phyloP scores from a whole-genome alignment of 2,329 filamentous ascomycete genomes.

The Monosporascus ibericus region DNA sequence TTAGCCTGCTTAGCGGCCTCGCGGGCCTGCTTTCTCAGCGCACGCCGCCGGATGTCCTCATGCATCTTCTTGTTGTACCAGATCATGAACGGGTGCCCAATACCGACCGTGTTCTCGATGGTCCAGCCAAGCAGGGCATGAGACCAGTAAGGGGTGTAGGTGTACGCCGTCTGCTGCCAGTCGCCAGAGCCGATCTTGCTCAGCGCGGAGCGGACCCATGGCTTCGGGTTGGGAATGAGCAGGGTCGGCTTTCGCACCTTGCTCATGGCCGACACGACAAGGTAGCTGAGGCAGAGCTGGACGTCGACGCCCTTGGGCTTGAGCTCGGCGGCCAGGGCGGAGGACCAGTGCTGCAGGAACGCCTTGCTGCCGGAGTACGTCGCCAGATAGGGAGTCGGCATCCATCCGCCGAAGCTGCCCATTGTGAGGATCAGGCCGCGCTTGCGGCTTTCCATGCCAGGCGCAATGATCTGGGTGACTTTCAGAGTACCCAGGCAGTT shows the following conservation, averaged over 20 bases:
- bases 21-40: conserved; percentile 57
- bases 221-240: conserved; percentile 73
- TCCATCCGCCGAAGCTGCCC: conserved; percentile 91
- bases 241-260: conserved; percentile 79
- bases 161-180: conserved; percentile 73
- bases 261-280: conserved; percentile 94
- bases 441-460: conserved; percentile 77
- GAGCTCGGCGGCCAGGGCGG: conserved; percentile 76
- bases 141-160: conserved; percentile 88
- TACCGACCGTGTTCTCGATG: conserved; percentile 54
- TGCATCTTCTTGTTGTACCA: conserved; percentile 64
- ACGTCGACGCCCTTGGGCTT: conserved; percentile 76
- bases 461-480: conserved; percentile 78
- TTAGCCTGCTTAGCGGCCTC: conserved; percentile 70
- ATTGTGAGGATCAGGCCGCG: conserved; percentile 90
- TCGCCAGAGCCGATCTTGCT: conserved; percentile 76
- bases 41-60: conserved; percentile 72
- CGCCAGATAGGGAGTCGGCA: conserved; percentile 85
- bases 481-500: conserved; percentile 90
- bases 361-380: conserved; percentile 98
- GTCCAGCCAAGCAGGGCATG: conserved; percentile 86
- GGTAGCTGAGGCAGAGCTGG: conserved; percentile 86
- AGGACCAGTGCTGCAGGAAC: conserved; percentile 95
- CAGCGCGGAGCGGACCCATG: conserved; percentile 74
- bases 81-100: conserved; percentile 40